phyloP scores from a whole-genome alignment of 768 basidiomycete species.

The Pleurotus eryngii region DNA sequence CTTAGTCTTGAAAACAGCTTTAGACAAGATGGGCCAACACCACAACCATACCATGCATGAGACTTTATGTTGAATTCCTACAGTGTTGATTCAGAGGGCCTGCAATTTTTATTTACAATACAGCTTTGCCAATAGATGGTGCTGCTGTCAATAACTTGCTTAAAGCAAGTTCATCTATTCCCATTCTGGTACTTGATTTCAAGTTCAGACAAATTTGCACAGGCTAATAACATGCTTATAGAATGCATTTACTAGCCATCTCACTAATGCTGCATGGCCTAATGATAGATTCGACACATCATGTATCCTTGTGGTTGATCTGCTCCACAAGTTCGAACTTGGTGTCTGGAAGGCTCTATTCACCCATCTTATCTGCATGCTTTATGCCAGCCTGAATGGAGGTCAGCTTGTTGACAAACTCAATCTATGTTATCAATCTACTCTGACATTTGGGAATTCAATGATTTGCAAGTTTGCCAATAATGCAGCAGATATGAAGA shows the following conservation, averaged over 20 bases:
- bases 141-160: background rate
- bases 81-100: background rate
- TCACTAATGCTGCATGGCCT: background rate
- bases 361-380: constrained; percentile 27
- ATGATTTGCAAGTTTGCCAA: constrained; percentile 32
- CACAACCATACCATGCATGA: constrained; percentile 7
- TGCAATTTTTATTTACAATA: background rate
- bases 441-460: constrained; percentile 25
- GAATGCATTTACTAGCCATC: background rate
- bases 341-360: constrained; percentile 34
- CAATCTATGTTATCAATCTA: constrained; percentile 19
- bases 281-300: constrained; percentile 9
- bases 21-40: constrained; percentile 22
- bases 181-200: too few species aligned
- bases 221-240: background rate
- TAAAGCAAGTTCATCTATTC: background rate
- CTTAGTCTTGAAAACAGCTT: constrained; percentile 13
- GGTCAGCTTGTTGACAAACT: constrained; percentile 9
- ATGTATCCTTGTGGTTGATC: constrained; percentile 27
- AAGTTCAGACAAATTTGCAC: too few species aligned
- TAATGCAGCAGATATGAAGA: constrained; percentile 33
- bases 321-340: constrained; percentile 38
- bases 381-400: constrained; percentile 9
- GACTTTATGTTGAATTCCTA: background rate
- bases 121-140: background rate